Percentiles rank a stretch among this genome's conserved stretches.
Conservation (phyloP, 2,329 filamentous ascomycete species). For the Diaporthe helianthi region DNA sequence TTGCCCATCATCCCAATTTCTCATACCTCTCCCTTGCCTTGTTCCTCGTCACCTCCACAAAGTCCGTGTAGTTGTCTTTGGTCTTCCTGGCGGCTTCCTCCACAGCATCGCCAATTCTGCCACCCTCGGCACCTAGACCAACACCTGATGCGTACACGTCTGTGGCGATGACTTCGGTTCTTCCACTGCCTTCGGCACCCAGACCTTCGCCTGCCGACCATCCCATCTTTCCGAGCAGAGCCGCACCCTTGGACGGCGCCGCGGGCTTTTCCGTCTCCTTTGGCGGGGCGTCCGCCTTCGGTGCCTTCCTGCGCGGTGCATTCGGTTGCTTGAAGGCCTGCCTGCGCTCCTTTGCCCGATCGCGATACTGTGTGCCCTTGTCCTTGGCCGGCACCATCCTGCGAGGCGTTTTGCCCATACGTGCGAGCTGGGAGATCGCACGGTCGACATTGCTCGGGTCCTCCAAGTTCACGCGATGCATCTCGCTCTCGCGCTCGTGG, state of each 20-base stretch:
- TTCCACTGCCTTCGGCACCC: constrained; percentile 67
- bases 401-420: constrained; percentile 42
- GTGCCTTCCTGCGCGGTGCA: constrained; percentile 52
- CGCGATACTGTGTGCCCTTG: constrained; percentile 58
- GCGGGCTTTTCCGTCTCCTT: constrained; percentile 43
- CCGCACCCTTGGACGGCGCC: constrained; percentile 63
- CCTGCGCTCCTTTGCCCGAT: constrained; percentile 72
- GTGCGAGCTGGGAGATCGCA: constrained; percentile 41
- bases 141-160: constrained; percentile 72
- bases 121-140: constrained; percentile 72
- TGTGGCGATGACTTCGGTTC: constrained; percentile 69
- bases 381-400: constrained; percentile 39
- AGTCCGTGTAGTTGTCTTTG: constrained; percentile 65
- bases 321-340: constrained; percentile 65
- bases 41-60: constrained; percentile 69
- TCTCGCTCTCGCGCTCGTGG: constrained; percentile 53
- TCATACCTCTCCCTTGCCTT: constrained; percentile 72
- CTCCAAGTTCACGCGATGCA: constrained; percentile 47
- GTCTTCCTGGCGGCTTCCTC: constrained; percentile 69
- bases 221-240: constrained; percentile 75
- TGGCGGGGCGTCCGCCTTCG: constrained; percentile 47
- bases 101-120: constrained; percentile 72
- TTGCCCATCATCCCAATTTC: constrained; percentile 48
- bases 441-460: constrained; percentile 41
- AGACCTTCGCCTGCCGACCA: constrained; percentile 72